Evolutionary conservation across 2,329 filamentous ascomycete species (phyloP).

Genomic region (Fusarium piperis): DNA sequence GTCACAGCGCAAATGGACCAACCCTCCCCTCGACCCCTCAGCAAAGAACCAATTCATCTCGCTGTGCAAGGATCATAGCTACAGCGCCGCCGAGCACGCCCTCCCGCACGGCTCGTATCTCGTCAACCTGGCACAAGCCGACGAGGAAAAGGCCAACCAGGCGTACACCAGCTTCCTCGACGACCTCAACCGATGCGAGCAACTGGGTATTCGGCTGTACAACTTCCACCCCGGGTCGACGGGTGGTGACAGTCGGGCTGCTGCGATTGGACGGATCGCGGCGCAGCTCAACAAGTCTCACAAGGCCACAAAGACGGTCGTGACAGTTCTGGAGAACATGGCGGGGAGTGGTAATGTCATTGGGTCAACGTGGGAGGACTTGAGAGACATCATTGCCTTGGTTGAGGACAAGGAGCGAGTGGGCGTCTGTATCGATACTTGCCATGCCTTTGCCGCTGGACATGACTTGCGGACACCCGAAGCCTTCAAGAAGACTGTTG

Average conservation of each 20-base stretch:
- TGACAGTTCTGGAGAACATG: slow-evolving; percentile 95
- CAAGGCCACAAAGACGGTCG: slow-evolving; percentile 76
- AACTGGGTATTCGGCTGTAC: slow-evolving; percentile 88
- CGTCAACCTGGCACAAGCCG: slow-evolving; percentile 91
- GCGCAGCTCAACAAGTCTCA: slow-evolving; percentile 85
- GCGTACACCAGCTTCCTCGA: slow-evolving; percentile 89
- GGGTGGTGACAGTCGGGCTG: slow-evolving; percentile 71
- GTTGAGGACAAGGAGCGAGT: slow-evolving; percentile 85
- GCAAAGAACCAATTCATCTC: slow-evolving; percentile 75
- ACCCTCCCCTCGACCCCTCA: slow-evolving; percentile 76
- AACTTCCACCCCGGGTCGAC: slow-evolving; percentile 97
- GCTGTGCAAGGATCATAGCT: slow-evolving; percentile 74
- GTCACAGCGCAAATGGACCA: slow-evolving; percentile 94
- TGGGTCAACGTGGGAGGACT: slow-evolving; percentile 85
- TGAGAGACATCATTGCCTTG: slow-evolving; percentile 82
- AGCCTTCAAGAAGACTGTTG: slow-evolving; percentile 77
- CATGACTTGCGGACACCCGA: slow-evolving; percentile 85
- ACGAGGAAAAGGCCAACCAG: slow-evolving; percentile 81
- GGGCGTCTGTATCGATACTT: slow-evolving; percentile 96
- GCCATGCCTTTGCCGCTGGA: slow-evolving; percentile 93
- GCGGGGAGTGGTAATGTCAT: slow-evolving; percentile 89
- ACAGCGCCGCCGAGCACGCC: slow-evolving; percentile 76
- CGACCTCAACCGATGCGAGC: slow-evolving; percentile 85
- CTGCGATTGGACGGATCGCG: slow-evolving; percentile 82
- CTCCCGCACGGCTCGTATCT: slow-evolving; percentile 96